Conservation (phyloP, 768 basidiomycete species). For the Paxillus ammoniavirescens region DNA sequence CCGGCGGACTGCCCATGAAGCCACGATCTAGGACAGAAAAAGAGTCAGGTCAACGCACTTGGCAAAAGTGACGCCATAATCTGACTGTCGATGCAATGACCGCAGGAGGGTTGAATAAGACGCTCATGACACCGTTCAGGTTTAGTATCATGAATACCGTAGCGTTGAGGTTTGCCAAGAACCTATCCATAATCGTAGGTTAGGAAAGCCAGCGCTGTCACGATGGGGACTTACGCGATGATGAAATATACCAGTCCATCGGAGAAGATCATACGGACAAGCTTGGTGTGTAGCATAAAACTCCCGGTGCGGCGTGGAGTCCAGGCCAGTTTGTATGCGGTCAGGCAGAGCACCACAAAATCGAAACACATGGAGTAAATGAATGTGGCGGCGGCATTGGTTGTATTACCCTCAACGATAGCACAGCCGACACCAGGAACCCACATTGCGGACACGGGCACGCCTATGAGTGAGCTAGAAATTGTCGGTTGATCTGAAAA, state of each 20-base stretch:
- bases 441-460: slow-evolving; percentile 60
- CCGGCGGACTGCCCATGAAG: slow-evolving; percentile 58
- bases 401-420: slow-evolving; percentile 61
- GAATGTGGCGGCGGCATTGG: slow-evolving; percentile 64
- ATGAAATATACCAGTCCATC: slow-evolving; percentile 77
- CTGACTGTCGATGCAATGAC: slow-evolving; percentile 52
- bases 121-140: slow-evolving; percentile 64
- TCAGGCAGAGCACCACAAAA: slow-evolving; percentile 56
- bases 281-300: slow-evolving; percentile 38
- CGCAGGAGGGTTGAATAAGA: slow-evolving; percentile 66
- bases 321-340: slow-evolving; percentile 54
- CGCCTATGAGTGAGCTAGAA: slow-evolving; percentile 36
- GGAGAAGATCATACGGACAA: slow-evolving; percentile 63
- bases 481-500: background rate
- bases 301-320: slow-evolving; percentile 11
- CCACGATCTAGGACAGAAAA: slow-evolving; percentile 44
- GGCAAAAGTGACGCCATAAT: background rate
- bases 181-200: background rate
- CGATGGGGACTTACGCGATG: slow-evolving; percentile 52
- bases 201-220: slow-evolving; percentile 23
- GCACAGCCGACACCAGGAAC: slow-evolving; percentile 46
- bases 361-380: slow-evolving; percentile 80
- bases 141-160: slow-evolving; percentile 64
- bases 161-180: slow-evolving; percentile 38
- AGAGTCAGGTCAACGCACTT: background rate